phyloP scores from a whole-genome alignment of 208 protist genomes.

The Trypanosoma vivax region DNA sequence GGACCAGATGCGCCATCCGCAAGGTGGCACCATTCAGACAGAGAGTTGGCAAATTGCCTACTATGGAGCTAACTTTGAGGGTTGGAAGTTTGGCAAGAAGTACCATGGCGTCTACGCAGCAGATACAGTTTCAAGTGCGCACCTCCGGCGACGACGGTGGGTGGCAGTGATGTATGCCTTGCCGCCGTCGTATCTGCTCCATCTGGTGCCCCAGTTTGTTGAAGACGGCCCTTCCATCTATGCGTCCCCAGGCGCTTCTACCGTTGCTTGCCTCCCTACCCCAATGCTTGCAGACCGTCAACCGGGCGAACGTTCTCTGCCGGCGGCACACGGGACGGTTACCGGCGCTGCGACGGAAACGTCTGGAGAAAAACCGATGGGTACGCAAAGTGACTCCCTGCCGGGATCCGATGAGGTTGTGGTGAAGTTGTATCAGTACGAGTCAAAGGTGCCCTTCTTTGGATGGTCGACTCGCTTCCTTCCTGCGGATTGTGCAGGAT shows the following conservation, averaged over 20 bases:
- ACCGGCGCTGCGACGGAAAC: no score
- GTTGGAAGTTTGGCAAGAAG: conserved; percentile 68
- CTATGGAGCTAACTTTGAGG: conserved; percentile 60
- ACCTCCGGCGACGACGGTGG: conserved; percentile 69
- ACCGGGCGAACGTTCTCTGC: no score
- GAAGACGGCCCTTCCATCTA: conserved; percentile 1
- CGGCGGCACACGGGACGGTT: no score
- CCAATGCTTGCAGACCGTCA: no score
- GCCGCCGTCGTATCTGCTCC: conserved; percentile 42
- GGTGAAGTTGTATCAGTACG: conserved; percentile 58
- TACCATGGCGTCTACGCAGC: conserved; percentile 66
- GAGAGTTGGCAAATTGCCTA: conserved; percentile 57
- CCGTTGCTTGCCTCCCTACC: background rate
- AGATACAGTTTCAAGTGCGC: conserved; percentile 23
- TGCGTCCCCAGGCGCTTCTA: background rate
- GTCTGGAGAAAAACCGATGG: no score
- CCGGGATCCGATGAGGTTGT: background rate
- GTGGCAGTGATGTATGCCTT: conserved; percentile 42
- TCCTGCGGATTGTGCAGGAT: conserved; percentile 34
- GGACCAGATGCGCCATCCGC: conserved; percentile 25
- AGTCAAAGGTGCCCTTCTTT: conserved; percentile 37
- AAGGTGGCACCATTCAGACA: conserved; percentile 8
- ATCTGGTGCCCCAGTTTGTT: conserved; percentile 14
- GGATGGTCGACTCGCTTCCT: conserved; percentile 52
- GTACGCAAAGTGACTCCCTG: no score